Base-by-base conservation (phyloP, 129 eudicot genomes). In the Smallanthus sonchifolius region DNA sequence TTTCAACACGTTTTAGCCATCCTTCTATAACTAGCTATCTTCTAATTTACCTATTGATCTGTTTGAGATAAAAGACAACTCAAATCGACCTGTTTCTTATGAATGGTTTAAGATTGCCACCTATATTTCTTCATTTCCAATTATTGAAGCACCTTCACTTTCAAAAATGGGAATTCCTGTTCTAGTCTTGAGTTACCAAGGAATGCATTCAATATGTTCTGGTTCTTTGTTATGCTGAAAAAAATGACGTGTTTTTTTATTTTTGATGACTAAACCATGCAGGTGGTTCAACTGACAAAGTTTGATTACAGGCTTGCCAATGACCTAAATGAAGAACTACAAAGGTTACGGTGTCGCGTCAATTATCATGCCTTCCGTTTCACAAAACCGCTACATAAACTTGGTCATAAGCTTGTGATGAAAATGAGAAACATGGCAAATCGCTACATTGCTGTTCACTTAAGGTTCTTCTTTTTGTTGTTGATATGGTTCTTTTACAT, bases 241-340 rank as follows among this genome's bases (percentile, higher is more conserved):
- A 49, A 17, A 0, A 17, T 24, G 8, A 9, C 13, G 8, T 16
- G 57, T 30, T 40, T 76, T 76, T 76, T 76, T 60, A 57, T 76
- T 10, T 42, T 49, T 69, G 75, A 39, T 67, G 67, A 55, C 36
- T 2, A 44, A 70, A 36, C 24, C 67, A 43, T 76, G 83, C 92
- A 93, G 98, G 98, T 93, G 73, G 86, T 93, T 85, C 98, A 93
- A 88, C 66, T 93, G 84, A 87, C 92, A 44, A 93, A 90, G 83
- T 93, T 93, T 77, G 98, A 93, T 69, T 93, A 93, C 75, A 86
- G 98, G 85, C 97, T 93, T 72, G 87, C 98, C 47, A 84, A 83
- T 81, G 91, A 93, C 77, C 92, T 93, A 66, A 84, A 84, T 67
- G 91, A 83, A 45, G 89, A 88, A 39, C 86, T 93, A 30, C 98